A percentile compares a stretch with the other conserved stretches of the same genome.
These are phyloP conservation scores for Zygosaccharomyces lentus DNA, from an alignment of 805 yeast genomes.

Conservation along the genomic window DNA sequence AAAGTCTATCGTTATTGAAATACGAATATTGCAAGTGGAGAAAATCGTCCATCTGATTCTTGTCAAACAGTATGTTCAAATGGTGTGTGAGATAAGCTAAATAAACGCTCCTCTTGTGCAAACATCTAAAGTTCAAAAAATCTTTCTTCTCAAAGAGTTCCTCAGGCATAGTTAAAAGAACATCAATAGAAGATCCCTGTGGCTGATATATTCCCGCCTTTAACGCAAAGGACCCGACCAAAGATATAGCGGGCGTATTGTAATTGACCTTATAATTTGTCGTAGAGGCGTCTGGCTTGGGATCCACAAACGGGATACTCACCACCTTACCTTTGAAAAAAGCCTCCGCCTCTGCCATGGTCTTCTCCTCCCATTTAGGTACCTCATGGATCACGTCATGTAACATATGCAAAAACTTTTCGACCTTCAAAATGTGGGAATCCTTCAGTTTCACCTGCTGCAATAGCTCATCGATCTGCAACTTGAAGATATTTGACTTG, in stretches of 20 bases:
- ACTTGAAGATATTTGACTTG: conserved; percentile 90
- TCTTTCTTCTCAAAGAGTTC: conserved; percentile 78
- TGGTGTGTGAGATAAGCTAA: conserved; percentile 71
- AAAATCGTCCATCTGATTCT: conserved; percentile 45
- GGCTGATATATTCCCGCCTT: conserved; percentile 71
- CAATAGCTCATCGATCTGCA: conserved; percentile 88
- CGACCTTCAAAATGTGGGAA: conserved; percentile 58
- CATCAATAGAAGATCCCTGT: conserved; percentile 66
- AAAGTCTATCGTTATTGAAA: conserved; percentile 68
- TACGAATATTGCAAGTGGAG: conserved; percentile 57
- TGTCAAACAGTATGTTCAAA: conserved; percentile 49
- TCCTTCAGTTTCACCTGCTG: conserved; percentile 76
- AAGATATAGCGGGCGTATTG: conserved; percentile 64
- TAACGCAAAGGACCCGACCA: conserved; percentile 86
- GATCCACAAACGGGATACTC: conserved; percentile 83
- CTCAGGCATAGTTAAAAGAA: conserved; percentile 77
- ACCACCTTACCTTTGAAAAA: conserved; percentile 50
- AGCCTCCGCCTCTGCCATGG: conserved; percentile 56
- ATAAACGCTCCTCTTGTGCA: conserved; percentile 86
- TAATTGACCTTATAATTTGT: conserved; percentile 70
- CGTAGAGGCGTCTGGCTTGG: conserved; percentile 59
- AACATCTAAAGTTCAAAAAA: conserved; percentile 80
- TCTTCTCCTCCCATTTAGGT: conserved; percentile 49
- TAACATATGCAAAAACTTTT: conserved; percentile 68
- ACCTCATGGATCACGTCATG: conserved; percentile 63